A percentile compares a stretch with the other conserved stretches of the same genome.
Conservation (phyloP, 768 basidiomycete species). For the Cystobasidium ongulense region DNA sequence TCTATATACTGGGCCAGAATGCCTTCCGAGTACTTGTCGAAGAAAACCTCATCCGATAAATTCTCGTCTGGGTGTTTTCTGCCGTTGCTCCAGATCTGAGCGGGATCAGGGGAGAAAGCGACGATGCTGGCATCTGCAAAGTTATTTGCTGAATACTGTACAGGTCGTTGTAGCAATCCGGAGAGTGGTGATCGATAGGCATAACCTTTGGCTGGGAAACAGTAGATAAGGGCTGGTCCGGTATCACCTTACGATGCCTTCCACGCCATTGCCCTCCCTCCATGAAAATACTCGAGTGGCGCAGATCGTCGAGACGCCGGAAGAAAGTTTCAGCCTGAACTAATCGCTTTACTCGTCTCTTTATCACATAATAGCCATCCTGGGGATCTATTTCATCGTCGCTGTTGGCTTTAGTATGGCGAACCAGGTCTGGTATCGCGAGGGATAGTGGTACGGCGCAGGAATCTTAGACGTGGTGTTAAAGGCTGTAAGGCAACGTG, state of each 20-base stretch:
- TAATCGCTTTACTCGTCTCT: constrained; percentile 7
- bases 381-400: constrained; percentile 2
- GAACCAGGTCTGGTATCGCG: neutral
- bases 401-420: neutral
- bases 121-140: neutral
- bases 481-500: no score
- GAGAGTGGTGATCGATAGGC: constrained; percentile 5
- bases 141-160: neutral
- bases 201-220: constrained; percentile 2
- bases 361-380: constrained; percentile 4
- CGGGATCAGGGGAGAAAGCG: neutral
- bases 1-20: neutral
- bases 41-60: neutral
- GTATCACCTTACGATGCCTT: constrained; percentile 3
- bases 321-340: constrained; percentile 3
- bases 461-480: no score
- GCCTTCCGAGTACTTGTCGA: constrained; percentile 5
- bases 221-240: constrained; percentile 8
- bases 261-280: constrained; percentile 3
- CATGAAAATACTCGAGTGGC: neutral
- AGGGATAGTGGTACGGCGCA: neutral
- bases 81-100: constrained; percentile 2
- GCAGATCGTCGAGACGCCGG: constrained; percentile 2
- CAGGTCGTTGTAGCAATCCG: neutral
- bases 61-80: constrained; percentile 1